Evolutionary conservation across 2,329 filamentous ascomycete genomes (phyloP).

Genomic region (Phyllosticta citriasiana): DNA sequence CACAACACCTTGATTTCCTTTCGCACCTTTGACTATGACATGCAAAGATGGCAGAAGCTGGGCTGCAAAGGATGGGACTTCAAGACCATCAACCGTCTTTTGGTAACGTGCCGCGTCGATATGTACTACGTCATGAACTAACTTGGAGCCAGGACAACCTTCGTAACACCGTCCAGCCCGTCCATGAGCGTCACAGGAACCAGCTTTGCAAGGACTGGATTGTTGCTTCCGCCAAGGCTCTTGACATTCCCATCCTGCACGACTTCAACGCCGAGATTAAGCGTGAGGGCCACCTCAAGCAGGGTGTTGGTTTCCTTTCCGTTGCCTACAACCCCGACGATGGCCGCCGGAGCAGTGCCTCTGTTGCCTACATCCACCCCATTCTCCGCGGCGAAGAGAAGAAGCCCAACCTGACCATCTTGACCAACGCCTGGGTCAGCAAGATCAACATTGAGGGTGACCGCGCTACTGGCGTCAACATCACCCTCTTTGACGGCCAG

Average conservation of each 20-base stretch:
- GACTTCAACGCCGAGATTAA: constrained; percentile 84
- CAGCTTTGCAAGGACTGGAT: constrained; percentile 90
- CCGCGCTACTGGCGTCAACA: constrained; percentile 61
- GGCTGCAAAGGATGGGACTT: constrained; percentile 83
- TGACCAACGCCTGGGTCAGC: constrained; percentile 82
- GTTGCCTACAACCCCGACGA: constrained; percentile 87
- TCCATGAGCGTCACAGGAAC: constrained; percentile 76
- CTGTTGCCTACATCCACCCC: constrained; percentile 86
- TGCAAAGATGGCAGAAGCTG: constrained; percentile 70
- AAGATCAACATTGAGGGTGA: constrained; percentile 63
- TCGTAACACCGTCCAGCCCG: constrained; percentile 82
- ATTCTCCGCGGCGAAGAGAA: constrained; percentile 76
- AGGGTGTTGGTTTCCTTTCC: constrained; percentile 82
- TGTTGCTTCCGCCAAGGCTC: constrained; percentile 63
- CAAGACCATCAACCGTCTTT: constrained; percentile 68
- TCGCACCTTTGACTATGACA: constrained; percentile 81
- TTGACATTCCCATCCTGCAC: constrained; percentile 69
- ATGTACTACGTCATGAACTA: neutral
- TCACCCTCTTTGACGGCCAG: constrained; percentile 53
- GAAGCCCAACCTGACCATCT: constrained; percentile 71
- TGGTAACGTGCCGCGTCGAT: constrained; percentile 24
- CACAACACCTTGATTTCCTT: constrained; percentile 94
- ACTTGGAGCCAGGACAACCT: constrained; percentile 50
- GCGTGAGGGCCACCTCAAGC: constrained; percentile 58
- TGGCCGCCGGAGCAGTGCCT: constrained; percentile 73